Evolutionary conservation across 768 basidiomycete species (phyloP).

Genomic region (Lentinula edodes): DNA sequence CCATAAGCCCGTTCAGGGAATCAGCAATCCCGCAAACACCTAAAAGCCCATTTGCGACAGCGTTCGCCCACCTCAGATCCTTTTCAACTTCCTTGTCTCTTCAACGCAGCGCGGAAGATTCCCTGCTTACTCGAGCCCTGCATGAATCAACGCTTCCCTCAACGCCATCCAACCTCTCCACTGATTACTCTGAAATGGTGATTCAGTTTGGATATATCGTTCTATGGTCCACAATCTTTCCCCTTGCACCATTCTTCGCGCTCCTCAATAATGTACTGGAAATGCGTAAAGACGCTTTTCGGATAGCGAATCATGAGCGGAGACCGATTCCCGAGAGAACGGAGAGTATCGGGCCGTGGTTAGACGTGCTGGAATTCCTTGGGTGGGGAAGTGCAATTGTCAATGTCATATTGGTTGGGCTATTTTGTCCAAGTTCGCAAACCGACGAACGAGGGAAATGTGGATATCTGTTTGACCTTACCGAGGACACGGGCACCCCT

Average conservation of each 20-base stretch:
- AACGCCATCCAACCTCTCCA: slow-evolving; percentile 60
- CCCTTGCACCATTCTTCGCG: slow-evolving; percentile 82
- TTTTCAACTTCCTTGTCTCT: slow-evolving; percentile 80
- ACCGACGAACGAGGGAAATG: neutral
- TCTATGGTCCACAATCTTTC: slow-evolving; percentile 93
- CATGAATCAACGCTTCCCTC: neutral
- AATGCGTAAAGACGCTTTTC: slow-evolving; percentile 90
- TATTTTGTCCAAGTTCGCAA: slow-evolving; percentile 56
- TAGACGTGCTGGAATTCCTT: slow-evolving; percentile 81
- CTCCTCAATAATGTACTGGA: slow-evolving; percentile 92
- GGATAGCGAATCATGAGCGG: slow-evolving; percentile 80
- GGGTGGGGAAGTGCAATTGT: slow-evolving; percentile 87
- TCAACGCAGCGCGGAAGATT: slow-evolving; percentile 40
- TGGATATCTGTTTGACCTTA: neutral
- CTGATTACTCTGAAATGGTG: slow-evolving; percentile 95
- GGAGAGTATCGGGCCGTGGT: slow-evolving; percentile 93
- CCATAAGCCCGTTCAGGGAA: neutral
- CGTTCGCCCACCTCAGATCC: slow-evolving; percentile 13
- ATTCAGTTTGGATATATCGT: slow-evolving; percentile 92
- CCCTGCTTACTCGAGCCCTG: neutral
- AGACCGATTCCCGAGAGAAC: slow-evolving; percentile 84
- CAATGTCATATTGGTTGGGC: slow-evolving; percentile 86
- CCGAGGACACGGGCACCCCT: neutral
- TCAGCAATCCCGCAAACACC: neutral
- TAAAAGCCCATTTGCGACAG: neutral